Conservation (phyloP, 2,329 filamentous ascomycete species). For the Bipolaris gigantea region DNA sequence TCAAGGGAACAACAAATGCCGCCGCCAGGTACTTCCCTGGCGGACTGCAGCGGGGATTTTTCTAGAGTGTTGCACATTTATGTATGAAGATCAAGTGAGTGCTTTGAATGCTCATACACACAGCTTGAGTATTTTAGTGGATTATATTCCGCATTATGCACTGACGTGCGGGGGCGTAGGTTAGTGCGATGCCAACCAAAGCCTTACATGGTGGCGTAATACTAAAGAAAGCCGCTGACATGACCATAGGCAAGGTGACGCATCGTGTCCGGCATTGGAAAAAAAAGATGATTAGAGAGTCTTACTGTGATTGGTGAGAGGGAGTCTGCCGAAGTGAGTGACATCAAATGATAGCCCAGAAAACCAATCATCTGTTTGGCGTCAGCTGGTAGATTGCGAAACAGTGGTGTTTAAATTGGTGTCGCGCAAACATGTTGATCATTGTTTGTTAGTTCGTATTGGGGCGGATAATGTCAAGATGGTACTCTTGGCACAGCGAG, state of each 20-base stretch:
- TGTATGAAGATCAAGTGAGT: not conserved
- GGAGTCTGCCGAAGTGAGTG: not conserved
- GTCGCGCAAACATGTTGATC: not conserved
- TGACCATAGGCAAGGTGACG: not conserved
- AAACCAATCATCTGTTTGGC: not conserved
- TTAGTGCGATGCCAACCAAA: not conserved
- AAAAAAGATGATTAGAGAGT: not conserved
- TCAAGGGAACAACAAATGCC: not conserved
- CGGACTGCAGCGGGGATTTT: not conserved
- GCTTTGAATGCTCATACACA: not conserved
- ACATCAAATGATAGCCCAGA: not conserved
- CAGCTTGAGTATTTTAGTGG: not conserved
- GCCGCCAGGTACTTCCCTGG: not conserved
- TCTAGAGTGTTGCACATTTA: not conserved
- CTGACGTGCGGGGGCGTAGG: not conserved
- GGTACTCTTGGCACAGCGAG: conserved; percentile 1
- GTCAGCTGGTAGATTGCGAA: not conserved
- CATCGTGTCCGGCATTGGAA: not conserved
- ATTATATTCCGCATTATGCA: not conserved
- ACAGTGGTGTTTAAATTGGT: not conserved
- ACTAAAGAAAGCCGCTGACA: not conserved
- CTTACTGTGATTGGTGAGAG: not conserved
- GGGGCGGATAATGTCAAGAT: not conserved
- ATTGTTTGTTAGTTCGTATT: not conserved
- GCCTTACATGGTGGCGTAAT: not conserved